phyloP scores from a whole-genome alignment of 2,329 filamentous ascomycete genomes.

The Bipolaris sorokiniana region DNA sequence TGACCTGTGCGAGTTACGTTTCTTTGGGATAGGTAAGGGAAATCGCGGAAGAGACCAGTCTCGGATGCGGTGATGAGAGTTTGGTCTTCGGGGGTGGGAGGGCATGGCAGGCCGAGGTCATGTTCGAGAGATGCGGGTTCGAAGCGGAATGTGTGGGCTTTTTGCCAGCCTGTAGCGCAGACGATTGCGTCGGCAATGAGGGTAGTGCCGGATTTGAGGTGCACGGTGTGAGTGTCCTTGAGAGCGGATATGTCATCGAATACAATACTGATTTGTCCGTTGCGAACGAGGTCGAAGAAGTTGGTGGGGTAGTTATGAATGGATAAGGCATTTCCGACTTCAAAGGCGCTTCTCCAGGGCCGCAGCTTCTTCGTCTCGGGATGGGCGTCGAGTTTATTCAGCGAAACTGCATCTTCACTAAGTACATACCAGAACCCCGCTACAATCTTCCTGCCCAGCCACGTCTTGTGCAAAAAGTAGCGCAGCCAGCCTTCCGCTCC shows the following conservation, averaged over 20 bases:
- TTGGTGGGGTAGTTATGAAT: conserved; percentile 66
- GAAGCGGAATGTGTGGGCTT: conserved; percentile 59
- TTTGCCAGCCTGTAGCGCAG: conserved; percentile 64
- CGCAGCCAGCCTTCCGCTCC: conserved; percentile 62
- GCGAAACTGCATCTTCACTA: conserved; percentile 58
- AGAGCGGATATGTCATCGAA: conserved; percentile 62
- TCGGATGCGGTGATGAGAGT: conserved; percentile 42
- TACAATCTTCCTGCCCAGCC: conserved; percentile 62
- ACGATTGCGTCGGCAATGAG: conserved; percentile 60
- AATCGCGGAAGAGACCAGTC: conserved; percentile 17
- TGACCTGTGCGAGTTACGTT: conserved; percentile 26
- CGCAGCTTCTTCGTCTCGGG: conserved; percentile 51
- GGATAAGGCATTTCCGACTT: conserved; percentile 62
- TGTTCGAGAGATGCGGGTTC: conserved; percentile 50
- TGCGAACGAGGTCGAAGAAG: conserved; percentile 63
- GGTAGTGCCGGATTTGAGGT: conserved; percentile 55
- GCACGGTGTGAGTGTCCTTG: conserved; percentile 50
- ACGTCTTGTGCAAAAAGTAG: conserved; percentile 63
- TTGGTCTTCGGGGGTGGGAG: conserved; percentile 42
- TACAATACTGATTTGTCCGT: conserved; percentile 62
- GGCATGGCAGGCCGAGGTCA: conserved; percentile 56
- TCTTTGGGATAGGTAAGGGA: conserved; percentile 26
- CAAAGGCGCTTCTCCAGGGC: conserved; percentile 54
- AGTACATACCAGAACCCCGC: conserved; percentile 64
- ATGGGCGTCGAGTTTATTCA: conserved; percentile 55